phyloP scores from a whole-genome alignment of 306 rosid species.

The Citrullus mucosospermus region DNA sequence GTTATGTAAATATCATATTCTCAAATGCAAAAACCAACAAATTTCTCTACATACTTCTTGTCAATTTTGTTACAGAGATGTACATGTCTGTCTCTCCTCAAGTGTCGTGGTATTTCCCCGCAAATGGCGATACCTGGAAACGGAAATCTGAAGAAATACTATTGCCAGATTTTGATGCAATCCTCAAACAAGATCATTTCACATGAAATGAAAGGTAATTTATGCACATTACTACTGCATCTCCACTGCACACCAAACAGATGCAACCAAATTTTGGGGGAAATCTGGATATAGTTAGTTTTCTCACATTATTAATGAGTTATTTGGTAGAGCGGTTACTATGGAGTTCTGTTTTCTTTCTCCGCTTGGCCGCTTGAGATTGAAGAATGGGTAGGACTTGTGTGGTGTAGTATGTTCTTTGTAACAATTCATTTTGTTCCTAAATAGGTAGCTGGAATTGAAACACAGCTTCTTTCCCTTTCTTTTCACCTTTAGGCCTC shows the following conservation, averaged over 20 bases:
- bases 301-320: neutral
- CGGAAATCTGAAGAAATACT: slow-evolving; percentile 48
- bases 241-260: neutral
- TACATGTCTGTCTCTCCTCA: slow-evolving; percentile 60
- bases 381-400: neutral
- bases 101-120: slow-evolving; percentile 63
- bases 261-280: slow-evolving; percentile 3
- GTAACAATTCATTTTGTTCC: slow-evolving; percentile 4
- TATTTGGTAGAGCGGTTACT: neutral
- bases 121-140: slow-evolving; percentile 49
- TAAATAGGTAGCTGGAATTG: neutral
- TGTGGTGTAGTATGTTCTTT: neutral
- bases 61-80: slow-evolving; percentile 28
- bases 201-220: slow-evolving; percentile 12
- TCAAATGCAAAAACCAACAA: neutral
- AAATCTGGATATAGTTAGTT: neutral
- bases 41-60: neutral
- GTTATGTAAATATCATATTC: neutral
- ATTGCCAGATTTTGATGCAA: slow-evolving; percentile 31
- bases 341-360: neutral
- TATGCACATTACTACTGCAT: neutral
- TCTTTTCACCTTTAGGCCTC: neutral
- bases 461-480: neutral
- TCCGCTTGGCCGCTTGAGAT: neutral
- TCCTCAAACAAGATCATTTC: slow-evolving; percentile 61